Percentiles rank a stretch among this genome's conserved stretches.
Evolutionary conservation across 2,329 filamentous ascomycete species (phyloP).

Genomic region (Colletotrichum noveboracense): DNA sequence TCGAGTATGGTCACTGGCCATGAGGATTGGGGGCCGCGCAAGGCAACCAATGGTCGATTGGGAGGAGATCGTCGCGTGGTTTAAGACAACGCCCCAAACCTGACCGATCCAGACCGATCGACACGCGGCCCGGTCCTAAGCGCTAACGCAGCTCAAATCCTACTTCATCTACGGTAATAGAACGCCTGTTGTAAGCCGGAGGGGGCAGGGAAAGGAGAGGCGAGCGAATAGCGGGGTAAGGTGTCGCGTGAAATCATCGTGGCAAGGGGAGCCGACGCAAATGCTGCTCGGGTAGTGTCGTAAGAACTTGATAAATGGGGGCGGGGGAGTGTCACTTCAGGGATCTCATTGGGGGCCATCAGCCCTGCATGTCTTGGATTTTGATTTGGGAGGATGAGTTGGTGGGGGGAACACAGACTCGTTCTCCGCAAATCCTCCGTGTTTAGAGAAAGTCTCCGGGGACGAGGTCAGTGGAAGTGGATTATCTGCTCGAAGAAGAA

Average conservation of each 20-base stretch:
- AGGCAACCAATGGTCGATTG: not conserved
- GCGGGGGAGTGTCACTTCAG: not conserved
- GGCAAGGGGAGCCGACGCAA: not conserved
- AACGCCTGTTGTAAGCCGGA: not conserved
- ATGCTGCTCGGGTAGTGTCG: not conserved
- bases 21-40: not conserved
- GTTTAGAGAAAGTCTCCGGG: not conserved
- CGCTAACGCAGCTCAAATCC: not conserved
- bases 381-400: not conserved
- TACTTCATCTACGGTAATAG: not conserved
- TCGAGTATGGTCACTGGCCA: not conserved
- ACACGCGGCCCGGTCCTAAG: not conserved
- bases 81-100: not conserved
- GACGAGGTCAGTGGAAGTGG: not conserved
- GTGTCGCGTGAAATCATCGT: not conserved
- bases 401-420: not conserved
- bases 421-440: not conserved
- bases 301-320: not conserved
- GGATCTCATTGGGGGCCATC: not conserved
- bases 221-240: not conserved
- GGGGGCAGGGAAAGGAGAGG: not conserved
- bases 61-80: not conserved
- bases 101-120: not conserved
- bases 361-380: not conserved
- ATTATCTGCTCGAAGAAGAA: not conserved